Base-by-base conservation (phyloP, 2,329 filamentous ascomycete species). In the Pyricularia grisea region DNA sequence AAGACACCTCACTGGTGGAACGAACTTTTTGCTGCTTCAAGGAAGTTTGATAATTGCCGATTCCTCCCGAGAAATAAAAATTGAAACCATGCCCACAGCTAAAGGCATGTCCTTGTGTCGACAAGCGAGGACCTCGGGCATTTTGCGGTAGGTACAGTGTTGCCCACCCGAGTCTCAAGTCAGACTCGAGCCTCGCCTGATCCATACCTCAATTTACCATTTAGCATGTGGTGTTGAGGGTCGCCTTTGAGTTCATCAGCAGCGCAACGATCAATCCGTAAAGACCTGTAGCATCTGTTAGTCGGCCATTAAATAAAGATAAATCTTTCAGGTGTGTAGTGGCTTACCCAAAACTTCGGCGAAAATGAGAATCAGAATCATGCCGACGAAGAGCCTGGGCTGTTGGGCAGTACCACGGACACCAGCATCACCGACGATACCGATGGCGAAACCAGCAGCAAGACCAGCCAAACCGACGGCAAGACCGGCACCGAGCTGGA, bases 311-410 rank as follows among this genome's bases (percentile, higher is more conserved):
- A 61, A 27, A 6, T 4, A 14, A 25, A 17, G 10, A 11, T 25
- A 42, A 17, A 2, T 17, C 0, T 50, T 12, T 5, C 7, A 61
- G 23, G 6, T 0, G 3, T 5, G 11, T 14, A 14, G 23, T 12
- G 10, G 2, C 90, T 72, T 85, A 95, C 93, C 94, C 90, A 97
- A 84, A 75, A 97, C 94, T 94, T 97, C 94, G 75, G 94, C 94
- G 87, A 97, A 97, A 94, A 97, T 97, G 83, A 97, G 92, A 85
- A 97, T 97, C 80, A 97, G 82, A 82, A 97, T 97, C 93, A 97
- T 97, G 83, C 94, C 94, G 79, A 97, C 93, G 82, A 96, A 97
- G 74, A 97, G 87, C 79, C 91, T 87, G 72, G 91, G 91, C 80
- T 94, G 91, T 79, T 94, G 91, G 70, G 92, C 91, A 73, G 90